Conservation (phyloP, 1,139 yeast genomes). For the Waltiozyma sp. region DNA sequence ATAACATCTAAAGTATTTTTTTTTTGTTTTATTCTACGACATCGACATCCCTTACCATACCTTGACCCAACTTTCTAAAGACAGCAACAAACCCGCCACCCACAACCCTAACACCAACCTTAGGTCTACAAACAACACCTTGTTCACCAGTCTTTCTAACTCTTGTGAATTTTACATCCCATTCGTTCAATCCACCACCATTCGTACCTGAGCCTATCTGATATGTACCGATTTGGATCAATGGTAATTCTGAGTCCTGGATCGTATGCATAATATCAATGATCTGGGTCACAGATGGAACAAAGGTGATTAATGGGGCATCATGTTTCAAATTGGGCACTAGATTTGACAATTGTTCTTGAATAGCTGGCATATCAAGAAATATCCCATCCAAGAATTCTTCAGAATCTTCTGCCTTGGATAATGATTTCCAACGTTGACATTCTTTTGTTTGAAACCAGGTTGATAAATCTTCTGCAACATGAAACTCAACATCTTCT, state of each 20-base stretch:
- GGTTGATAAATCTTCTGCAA: constrained; percentile 27
- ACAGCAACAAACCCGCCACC: constrained; percentile 37
- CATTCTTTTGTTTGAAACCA: constrained; percentile 24
- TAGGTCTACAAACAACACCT: constrained; percentile 35
- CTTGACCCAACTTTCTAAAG: constrained; percentile 10
- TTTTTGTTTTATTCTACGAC: too few relatives aligned
- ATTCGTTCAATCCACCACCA: constrained; percentile 30
- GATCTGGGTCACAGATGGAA: constrained; percentile 36
- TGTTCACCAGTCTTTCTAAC: constrained; percentile 28
- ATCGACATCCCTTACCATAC: background rate
- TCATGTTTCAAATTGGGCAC: constrained; percentile 26
- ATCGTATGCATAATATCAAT: constrained; percentile 25
- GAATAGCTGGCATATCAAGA: constrained; percentile 33
- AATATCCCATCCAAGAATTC: constrained; percentile 31
- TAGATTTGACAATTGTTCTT: constrained; percentile 22
- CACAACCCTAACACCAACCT: constrained; percentile 30
- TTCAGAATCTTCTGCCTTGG: constrained; percentile 5
- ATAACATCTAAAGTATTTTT: too few relatives aligned
- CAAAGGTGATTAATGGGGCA: constrained; percentile 31
- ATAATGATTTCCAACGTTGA: constrained; percentile 8
- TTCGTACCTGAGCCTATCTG: constrained; percentile 34
- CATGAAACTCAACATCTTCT: constrained; percentile 32
- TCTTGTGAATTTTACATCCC: constrained; percentile 28
- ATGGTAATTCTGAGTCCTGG: constrained; percentile 20
- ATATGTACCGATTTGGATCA: constrained; percentile 27